Percentiles rank a stretch among this genome's conserved stretches.
Evolutionary conservation across 768 basidiomycete species (phyloP).

Genomic region (Royoungia palumana): DNA sequence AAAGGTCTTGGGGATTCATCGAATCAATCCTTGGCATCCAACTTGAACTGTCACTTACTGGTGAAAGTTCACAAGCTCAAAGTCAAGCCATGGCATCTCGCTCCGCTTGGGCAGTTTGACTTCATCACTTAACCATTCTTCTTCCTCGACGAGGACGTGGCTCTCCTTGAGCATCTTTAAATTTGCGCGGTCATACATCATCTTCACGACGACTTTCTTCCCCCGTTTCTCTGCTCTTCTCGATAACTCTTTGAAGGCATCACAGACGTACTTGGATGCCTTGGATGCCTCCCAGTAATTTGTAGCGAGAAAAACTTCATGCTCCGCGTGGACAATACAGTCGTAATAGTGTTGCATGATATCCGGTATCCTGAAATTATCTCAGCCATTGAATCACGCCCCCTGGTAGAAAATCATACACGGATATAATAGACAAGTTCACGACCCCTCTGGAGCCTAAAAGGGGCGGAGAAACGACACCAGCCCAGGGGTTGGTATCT

Average conservation of each 20-base stretch:
- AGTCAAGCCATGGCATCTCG: slow-evolving; percentile 57
- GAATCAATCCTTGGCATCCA: neutral
- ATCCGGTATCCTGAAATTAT: slow-evolving; percentile 52
- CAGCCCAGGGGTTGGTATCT: slow-evolving; percentile 50
- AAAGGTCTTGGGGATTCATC: slow-evolving; percentile 36
- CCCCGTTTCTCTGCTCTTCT: slow-evolving; percentile 42
- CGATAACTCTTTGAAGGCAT: slow-evolving; percentile 53
- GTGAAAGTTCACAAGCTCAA: slow-evolving; percentile 60
- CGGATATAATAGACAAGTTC: slow-evolving; percentile 58
- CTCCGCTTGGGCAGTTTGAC: slow-evolving; percentile 50
- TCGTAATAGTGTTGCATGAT: slow-evolving; percentile 70
- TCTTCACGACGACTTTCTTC: slow-evolving; percentile 55
- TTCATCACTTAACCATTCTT: slow-evolving; percentile 42
- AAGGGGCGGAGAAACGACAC: slow-evolving; percentile 60
- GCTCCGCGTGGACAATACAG: slow-evolving; percentile 56
- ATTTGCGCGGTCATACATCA: slow-evolving; percentile 69
- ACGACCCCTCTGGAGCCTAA: slow-evolving; percentile 60
- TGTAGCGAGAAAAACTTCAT: slow-evolving; percentile 66
- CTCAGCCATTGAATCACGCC: slow-evolving; percentile 8
- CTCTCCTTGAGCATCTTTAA: slow-evolving; percentile 46
- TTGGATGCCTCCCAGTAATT: slow-evolving; percentile 58
- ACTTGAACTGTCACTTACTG: slow-evolving; percentile 21
- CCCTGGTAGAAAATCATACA: slow-evolving; percentile 31
- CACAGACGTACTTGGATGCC: slow-evolving; percentile 47
- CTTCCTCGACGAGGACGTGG: slow-evolving; percentile 45